Evolutionary conservation across 2,329 filamentous ascomycete genomes (phyloP).

Genomic region (Aureobasidium musti): DNA sequence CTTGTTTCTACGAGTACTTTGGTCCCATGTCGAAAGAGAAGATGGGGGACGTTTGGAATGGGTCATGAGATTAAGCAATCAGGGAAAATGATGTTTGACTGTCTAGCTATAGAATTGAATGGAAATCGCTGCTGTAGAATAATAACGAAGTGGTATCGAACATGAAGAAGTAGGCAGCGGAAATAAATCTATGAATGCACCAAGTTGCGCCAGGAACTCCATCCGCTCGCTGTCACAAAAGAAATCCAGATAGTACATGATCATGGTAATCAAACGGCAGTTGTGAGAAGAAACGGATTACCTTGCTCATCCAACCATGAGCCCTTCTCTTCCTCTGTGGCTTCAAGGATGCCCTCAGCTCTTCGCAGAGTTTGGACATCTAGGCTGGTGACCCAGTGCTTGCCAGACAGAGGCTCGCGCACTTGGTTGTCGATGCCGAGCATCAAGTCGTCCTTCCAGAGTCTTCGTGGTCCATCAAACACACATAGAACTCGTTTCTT

Average conservation of each 20-base stretch:
- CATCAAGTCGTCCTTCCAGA: slow-evolving; percentile 99
- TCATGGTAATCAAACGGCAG: slow-evolving; percentile 4
- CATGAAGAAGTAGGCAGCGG: background rate
- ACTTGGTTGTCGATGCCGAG: slow-evolving; percentile 93
- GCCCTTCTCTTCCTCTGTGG: slow-evolving; percentile 84
- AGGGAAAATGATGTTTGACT: background rate
- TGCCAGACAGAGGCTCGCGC: slow-evolving; percentile 69
- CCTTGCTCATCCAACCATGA: slow-evolving; percentile 70
- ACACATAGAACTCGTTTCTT: slow-evolving; percentile 95
- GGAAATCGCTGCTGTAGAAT: background rate
- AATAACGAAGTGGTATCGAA: slow-evolving; percentile 19
- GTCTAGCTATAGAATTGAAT: background rate
- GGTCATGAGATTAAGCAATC: background rate
- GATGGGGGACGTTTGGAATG: background rate
- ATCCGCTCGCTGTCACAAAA: slow-evolving; percentile 1
- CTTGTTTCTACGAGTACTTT: background rate
- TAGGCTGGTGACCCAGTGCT: slow-evolving; percentile 85
- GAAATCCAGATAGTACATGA: background rate
- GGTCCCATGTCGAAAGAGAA: background rate
- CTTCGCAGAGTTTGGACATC: slow-evolving; percentile 87
- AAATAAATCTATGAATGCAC: background rate
- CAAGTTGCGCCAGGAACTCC: slow-evolving; percentile 2
- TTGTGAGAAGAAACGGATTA: slow-evolving; percentile 2
- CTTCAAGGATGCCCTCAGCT: slow-evolving; percentile 77
- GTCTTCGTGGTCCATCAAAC: slow-evolving; percentile 81